Evolutionary conservation across 1,284 basidiomycete genomes (phyloP), one percentile per base, ranked within the genome.

Genomic region (Lentinula novae-zelandiae): DNA sequence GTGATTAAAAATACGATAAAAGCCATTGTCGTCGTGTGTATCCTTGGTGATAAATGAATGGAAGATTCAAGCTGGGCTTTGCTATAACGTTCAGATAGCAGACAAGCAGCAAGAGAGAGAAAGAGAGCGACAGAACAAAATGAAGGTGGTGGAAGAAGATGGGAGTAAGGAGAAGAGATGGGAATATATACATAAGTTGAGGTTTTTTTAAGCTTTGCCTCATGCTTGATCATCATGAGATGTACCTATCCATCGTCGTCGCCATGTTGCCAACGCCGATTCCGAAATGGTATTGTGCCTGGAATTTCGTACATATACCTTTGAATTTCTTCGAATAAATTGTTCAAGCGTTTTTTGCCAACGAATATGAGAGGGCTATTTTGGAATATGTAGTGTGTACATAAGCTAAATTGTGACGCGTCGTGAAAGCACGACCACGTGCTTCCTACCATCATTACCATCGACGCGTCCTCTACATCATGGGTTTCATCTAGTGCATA

Each of bases 21-120:
- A 12, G 22, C n/a, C 44, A 46, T 46, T 3, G 17, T 46, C 44
- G 44, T 46, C 15, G 44, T 5, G 44, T 20, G n/a, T 46, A 44
- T 44, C 61, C 59, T 60, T 55, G 56, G 34, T 56, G 53, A 39
- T 42, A 38, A 72, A 73, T 58, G 72, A 73, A 64, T 63, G 74
- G 67, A 66, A 63, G 70, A 46, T 17, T 20, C 36, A 53, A 69
- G 70, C 68, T 46, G 63, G 70, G 69, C 66, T 64, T 42, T 42
- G 27, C 33, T 8, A 50, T 50, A 49, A 67, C 3, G 27, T 27
- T 27, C 66, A 42, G 42, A 56, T 31, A 56, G 42, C 40, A 36
- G 51, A 31, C 48, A 20, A 31, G 17, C 39, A 39, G 55, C 22
- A 36, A 42, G 50, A 34, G 49, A 57, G 49, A 46, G 44, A 3